phyloP scores from a whole-genome alignment of 176 grass and related monocot genomes.

The Coix lacrymajobi region DNA sequence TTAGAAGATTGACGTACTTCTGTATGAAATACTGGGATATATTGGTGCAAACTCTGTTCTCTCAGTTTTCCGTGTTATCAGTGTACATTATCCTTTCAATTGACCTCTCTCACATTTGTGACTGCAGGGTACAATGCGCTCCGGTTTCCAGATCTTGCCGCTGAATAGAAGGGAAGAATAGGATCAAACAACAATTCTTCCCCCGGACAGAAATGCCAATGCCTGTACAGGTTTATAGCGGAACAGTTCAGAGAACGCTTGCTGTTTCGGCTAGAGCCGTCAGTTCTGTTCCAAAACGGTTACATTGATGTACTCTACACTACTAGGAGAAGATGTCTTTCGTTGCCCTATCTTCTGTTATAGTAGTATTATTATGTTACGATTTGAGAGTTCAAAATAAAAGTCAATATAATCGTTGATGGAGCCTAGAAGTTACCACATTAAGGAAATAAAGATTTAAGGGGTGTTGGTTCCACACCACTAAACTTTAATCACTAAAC shows the following conservation, averaged over 20 bases:
- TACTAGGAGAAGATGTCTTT: background rate
- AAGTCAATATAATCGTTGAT: too few relatives aligned
- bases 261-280: background rate
- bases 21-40: background rate
- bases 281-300: background rate
- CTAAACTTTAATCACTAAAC: too few relatives aligned
- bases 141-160: conserved; percentile 33
- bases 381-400: too few relatives aligned
- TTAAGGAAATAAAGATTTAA: too few relatives aligned
- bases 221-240: background rate
- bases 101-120: background rate
- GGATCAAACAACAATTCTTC: background rate
- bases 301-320: background rate
- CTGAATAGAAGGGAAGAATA: conserved; percentile 10
- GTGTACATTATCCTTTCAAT: background rate
- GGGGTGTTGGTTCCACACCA: too few relatives aligned
- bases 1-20: background rate
- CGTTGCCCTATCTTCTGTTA: background rate
- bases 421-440: too few relatives aligned
- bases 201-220: conserved; percentile 17
- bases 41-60: background rate
- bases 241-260: background rate
- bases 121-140: conserved; percentile 12
- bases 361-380: too few relatives aligned
- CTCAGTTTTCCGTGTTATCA: background rate